These are phyloP conservation scores for Grosmannia huntii DNA, from an alignment of 2,329 filamentous ascomycete genomes.

Conservation along the genomic window DNA sequence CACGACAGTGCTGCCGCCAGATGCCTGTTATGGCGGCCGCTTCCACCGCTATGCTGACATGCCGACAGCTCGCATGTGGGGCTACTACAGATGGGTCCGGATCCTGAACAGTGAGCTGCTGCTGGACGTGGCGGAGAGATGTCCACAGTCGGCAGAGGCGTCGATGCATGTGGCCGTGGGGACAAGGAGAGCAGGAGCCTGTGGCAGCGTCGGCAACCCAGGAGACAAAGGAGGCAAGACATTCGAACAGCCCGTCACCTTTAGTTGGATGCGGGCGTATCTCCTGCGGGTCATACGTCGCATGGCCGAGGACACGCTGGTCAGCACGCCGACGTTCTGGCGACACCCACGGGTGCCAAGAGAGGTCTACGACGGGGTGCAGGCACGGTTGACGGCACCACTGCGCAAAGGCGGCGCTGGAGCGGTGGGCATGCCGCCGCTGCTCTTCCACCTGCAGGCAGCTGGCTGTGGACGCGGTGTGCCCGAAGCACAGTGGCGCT, in stretches of 20 bases:
- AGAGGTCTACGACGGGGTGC: slow-evolving; percentile 18
- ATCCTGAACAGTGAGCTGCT: slow-evolving; percentile 39
- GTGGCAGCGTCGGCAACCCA: background rate
- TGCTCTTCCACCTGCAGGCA: slow-evolving; percentile 34
- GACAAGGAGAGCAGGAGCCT: background rate
- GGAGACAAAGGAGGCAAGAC: background rate
- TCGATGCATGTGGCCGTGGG: background rate
- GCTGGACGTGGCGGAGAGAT: slow-evolving; percentile 24
- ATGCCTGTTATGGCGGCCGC: slow-evolving; percentile 34
- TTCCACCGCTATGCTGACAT: slow-evolving; percentile 44
- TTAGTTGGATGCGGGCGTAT: background rate
- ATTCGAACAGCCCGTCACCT: background rate
- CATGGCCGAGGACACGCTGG: slow-evolving; percentile 30
- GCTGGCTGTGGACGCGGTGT: slow-evolving; percentile 35
- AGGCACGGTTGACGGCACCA: slow-evolving; percentile 14
- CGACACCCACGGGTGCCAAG: slow-evolving; percentile 30
- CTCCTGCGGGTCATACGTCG: slow-evolving; percentile 20
- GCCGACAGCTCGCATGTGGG: slow-evolving; percentile 42
- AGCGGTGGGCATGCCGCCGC: slow-evolving; percentile 32
- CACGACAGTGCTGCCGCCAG: slow-evolving; percentile 21
- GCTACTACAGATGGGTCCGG: slow-evolving; percentile 46
- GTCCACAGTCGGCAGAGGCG: slow-evolving; percentile 17
- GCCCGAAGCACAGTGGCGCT: slow-evolving; percentile 27
- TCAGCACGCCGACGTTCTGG: slow-evolving; percentile 37
- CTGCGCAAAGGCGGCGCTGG: slow-evolving; percentile 28